Conservation (phyloP, 306 rosid genomes). For the Acacia confusa region DNA sequence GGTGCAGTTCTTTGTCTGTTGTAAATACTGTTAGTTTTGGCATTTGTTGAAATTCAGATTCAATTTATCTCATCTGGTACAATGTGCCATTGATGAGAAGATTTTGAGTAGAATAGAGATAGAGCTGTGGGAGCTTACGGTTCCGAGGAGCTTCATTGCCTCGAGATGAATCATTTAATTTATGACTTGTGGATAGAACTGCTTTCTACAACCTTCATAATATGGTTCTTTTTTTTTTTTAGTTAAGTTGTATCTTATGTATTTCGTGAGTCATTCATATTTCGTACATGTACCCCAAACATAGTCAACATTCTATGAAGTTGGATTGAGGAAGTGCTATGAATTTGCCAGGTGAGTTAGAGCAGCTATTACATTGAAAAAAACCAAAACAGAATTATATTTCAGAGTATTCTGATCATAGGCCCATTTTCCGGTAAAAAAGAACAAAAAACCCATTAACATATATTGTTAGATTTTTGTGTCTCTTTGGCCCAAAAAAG, state of each 20-base stretch:
- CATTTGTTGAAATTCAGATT: slow-evolving; percentile 26
- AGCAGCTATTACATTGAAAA: not conserved
- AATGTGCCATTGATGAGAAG: slow-evolving; percentile 26
- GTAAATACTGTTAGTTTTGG: slow-evolving; percentile 47
- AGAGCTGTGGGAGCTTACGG: not conserved
- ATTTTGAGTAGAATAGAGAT: slow-evolving; percentile 4
- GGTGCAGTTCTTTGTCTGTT: slow-evolving; percentile 22
- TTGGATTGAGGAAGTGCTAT: not conserved
- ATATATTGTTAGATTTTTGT: no score
- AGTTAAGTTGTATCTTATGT: not conserved
- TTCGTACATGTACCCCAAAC: not conserved
- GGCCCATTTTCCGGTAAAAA: no score
- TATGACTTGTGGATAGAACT: not conserved
- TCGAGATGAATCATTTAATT: not conserved
- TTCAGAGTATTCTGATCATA: not conserved
- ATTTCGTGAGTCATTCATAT: not conserved
- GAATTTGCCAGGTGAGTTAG: not conserved
- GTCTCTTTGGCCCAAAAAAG: no score
- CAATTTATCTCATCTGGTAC: slow-evolving; percentile 15
- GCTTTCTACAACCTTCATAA: not conserved
- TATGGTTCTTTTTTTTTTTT: not conserved
- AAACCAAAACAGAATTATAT: not conserved
- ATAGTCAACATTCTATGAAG: not conserved
- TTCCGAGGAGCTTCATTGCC: not conserved
- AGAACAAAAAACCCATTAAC: no score